Base-by-base conservation (phyloP, 2,329 filamentous ascomycete genomes). In the Microdochium bolleyi region DNA sequence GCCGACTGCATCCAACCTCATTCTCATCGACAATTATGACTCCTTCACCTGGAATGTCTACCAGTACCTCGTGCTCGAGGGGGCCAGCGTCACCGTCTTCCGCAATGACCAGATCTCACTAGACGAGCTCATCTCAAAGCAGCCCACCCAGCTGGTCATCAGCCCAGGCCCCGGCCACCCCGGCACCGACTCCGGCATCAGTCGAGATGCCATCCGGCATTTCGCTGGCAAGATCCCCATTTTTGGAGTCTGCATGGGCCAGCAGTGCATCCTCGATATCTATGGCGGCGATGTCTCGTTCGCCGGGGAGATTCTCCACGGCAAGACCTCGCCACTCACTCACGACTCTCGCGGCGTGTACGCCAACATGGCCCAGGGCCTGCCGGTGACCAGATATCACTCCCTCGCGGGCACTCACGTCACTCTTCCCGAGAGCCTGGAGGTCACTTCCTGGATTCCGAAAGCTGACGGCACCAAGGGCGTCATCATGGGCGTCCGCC, bases 1-100 rank as follows among this genome's bases (percentile, higher is more conserved):
- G 51, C 69, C 86, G 24, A 91, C 85, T 50, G 94, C 94, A 24
- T 88, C 87, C 53, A 97, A 97, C 70, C 80, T 99, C 54, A 82
- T 99, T 57, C 79, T 99, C 58, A 96, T 99, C 64, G 94, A 99
- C 77, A 99, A 99, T 73, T 99, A 97, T 71, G 94, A 99, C 71
- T 97, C 94, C 3, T 99, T 99, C 70, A 96, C 92, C 54, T 99
- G 92, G 90, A 99, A 99, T 66, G 90, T 99, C 54, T 99, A 97
- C 70, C 95, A 99, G 70, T 99, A 99, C 65, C 83, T 99, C 1
- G 87, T 92, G 7, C 84, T 99, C n/a, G 94, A 97, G 69, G 94
- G 94, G 30, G 94, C 95, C 25, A 88, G 77, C 1, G 94, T 96
- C 50, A 89, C 86, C 3, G 94, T 99, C 21, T 88, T 85, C 71